Evolutionary conservation across 2,329 filamentous ascomycete species (phyloP), one percentile per base, ranked within the genome.

Genomic region (Fusarium sp.): DNA sequence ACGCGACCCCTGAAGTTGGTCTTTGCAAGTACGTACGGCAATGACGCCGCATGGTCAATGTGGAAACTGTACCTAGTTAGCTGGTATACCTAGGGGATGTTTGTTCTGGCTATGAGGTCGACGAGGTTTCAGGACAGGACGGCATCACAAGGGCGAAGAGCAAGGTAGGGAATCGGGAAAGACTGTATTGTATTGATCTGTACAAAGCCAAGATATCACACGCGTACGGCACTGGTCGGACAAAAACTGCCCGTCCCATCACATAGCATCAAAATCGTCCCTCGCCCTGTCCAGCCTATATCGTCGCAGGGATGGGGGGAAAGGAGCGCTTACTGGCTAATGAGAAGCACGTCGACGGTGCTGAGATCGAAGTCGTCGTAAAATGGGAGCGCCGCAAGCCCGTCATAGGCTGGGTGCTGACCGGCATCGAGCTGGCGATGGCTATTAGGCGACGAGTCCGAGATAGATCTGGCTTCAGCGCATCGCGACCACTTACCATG

Each of bases 341-440:
- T 97, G 72, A 99, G 87, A 58, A 99, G 92, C 75, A 99, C 92
- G 80, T 99, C 96, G 73, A 99, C 95, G 2, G 94, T 97, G 82
- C 95, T 98, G 18, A 99, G 87, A 78, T 99, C 96, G 81, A 98
- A 99, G 78, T 98, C 95, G 80, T 99, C 96, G 82, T 98, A 99
- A 84, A 98, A 99, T 0, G 96, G 96, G 53, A 99, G 90, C 10
- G 94, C 93, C 3, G 95, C 94, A 65, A 98, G 90, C 39, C 96
- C 96, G 77, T 98, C 95, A 80, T 98, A 97, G 9, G 94, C 96
- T 53, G 96, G 95, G 80, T 99, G 96, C 84, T 98, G 95, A 53
- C 96, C 96, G 53, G 96, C 96, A 84, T 99, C 96, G 74, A 99
- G 93, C 94, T 97, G 65, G 47, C 50, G 62, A 59, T 43, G 50